Conservation (phyloP, 106 monocot species). For the Allium cepa region DNA sequence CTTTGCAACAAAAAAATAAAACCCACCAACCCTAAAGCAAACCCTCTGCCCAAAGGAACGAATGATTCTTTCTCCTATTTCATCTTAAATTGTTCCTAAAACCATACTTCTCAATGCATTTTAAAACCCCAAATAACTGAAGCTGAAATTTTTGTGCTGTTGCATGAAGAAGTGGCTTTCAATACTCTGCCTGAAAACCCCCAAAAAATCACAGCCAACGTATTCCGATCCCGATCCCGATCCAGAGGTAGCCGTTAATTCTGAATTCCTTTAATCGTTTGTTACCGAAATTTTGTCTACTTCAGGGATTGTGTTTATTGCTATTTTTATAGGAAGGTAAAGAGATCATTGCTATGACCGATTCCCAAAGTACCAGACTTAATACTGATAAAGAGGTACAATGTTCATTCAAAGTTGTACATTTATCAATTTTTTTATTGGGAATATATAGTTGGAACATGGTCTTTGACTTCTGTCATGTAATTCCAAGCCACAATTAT, state of each 20-base stretch:
- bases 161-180: constrained; percentile 2
- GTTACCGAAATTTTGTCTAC: not conserved
- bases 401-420: not conserved
- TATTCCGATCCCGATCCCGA: not conserved
- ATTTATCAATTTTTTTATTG: not conserved
- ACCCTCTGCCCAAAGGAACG: not conserved
- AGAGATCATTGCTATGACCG: not conserved
- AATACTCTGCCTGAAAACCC: not conserved
- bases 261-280: not conserved
- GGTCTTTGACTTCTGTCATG: no score
- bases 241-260: not conserved
- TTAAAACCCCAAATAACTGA: not conserved
- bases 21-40: not conserved
- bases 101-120: not conserved
- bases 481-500: no score
- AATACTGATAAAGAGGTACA: not conserved
- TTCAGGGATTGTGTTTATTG: not conserved
- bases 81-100: not conserved
- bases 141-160: not conserved
- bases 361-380: not conserved
- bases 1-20: not conserved
- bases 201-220: not conserved
- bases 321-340: not conserved
- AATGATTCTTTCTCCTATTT: not conserved
- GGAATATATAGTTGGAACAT: not conserved